Evolutionary conservation across 148 eudicot species (phyloP).

Genomic region (Amaranthus hypochondriacus): DNA sequence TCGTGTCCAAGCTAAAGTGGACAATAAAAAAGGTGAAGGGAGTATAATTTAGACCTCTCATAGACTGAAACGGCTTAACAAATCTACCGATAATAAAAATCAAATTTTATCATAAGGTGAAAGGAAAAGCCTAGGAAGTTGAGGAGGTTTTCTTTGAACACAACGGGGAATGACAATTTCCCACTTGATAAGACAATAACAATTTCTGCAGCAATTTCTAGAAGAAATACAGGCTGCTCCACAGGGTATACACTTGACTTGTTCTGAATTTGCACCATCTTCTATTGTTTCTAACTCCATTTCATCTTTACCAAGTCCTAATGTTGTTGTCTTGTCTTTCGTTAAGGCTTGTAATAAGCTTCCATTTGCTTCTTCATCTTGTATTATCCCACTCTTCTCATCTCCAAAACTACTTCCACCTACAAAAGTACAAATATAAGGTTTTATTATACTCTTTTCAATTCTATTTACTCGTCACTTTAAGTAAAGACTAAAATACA

Average conservation of each 20-base stretch:
- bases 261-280: background rate
- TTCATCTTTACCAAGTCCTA: background rate
- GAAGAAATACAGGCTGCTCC: slow-evolving; percentile 2
- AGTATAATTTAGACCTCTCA: too few relatives aligned
- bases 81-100: too few relatives aligned
- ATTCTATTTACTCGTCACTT: too few relatives aligned
- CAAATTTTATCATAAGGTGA: too few relatives aligned
- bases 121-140: too few relatives aligned
- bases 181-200: background rate
- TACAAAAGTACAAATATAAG: background rate
- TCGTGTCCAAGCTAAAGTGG: too few relatives aligned
- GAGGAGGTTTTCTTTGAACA: background rate
- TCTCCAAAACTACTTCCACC: background rate
- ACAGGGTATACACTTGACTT: background rate
- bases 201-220: slow-evolving; percentile 2
- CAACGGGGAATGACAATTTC: slow-evolving; percentile 1
- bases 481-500: too few relatives aligned
- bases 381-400: background rate
- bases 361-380: background rate
- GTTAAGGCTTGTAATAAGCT: background rate
- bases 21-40: too few relatives aligned
- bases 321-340: background rate
- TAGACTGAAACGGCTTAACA: too few relatives aligned
- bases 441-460: too few relatives aligned
- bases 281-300: background rate